These are phyloP conservation scores for Alliaria petiolata DNA, from an alignment of 345 rosid genomes.

Conservation along the genomic window DNA sequence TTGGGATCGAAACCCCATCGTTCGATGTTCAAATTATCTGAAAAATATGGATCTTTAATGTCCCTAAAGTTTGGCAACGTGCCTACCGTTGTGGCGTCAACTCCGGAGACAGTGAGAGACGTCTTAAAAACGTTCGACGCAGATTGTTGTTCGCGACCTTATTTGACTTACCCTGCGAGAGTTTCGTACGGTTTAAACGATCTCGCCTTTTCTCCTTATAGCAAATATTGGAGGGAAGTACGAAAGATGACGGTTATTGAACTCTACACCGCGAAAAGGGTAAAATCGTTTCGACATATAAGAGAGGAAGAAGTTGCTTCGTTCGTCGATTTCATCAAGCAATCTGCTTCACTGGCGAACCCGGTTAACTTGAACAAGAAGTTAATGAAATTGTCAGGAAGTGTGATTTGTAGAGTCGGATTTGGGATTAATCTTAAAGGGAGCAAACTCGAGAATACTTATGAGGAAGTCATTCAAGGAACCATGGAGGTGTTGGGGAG, in stretches of 20 bases:
- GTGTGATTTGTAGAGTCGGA: conserved; percentile 23
- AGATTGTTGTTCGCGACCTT: conserved; percentile 41
- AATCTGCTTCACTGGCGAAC: conserved; percentile 11
- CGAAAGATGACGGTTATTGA: conserved; percentile 33
- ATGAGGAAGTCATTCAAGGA: conserved; percentile 19
- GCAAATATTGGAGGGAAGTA: conserved; percentile 30
- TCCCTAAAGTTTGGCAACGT: conserved; percentile 37
- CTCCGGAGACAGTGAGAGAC: conserved; percentile 36
- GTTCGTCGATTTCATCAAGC: conserved; percentile 6
- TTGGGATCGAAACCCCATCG: conserved; percentile 38
- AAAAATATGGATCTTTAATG: conserved; percentile 45
- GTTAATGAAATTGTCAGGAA: conserved; percentile 14
- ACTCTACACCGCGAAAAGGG: conserved; percentile 36
- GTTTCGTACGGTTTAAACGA: conserved; percentile 28
- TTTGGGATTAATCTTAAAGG: conserved; percentile 29
- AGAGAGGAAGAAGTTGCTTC: conserved; percentile 23
- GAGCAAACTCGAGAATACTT: neutral
- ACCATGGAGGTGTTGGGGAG: conserved; percentile 11
- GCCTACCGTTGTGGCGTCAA: conserved; percentile 39
- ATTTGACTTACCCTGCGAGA: conserved; percentile 14
- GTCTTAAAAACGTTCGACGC: conserved; percentile 34
- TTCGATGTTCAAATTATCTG: conserved; percentile 29
- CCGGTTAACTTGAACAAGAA: conserved; percentile 22
- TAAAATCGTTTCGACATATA: conserved; percentile 26
- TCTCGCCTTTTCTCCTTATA: conserved; percentile 30